Conservation (phyloP, 2,329 filamentous ascomycete genomes). For the Paecilomyces variotii region DNA sequence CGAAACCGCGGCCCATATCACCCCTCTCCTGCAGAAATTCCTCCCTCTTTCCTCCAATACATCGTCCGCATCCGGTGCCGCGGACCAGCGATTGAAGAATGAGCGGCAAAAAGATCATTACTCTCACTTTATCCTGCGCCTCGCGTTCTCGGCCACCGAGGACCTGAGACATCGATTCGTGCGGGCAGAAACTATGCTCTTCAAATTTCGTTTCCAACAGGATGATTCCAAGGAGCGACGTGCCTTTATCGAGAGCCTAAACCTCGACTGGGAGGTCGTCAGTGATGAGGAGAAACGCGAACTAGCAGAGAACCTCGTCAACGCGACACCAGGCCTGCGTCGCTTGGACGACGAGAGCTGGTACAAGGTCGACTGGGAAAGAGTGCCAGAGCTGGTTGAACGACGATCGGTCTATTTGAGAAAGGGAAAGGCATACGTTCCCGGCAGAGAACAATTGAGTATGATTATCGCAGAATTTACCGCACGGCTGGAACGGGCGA, state of each 20-base stretch:
- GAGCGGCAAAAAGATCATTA: constrained; percentile 96
- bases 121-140: constrained; percentile 89
- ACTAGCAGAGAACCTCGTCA: constrained; percentile 54
- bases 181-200: constrained; percentile 81
- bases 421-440: constrained; percentile 83
- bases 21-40: constrained; percentile 77
- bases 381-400: constrained; percentile 85
- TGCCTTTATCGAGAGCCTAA: constrained; percentile 67
- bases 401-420: constrained; percentile 66
- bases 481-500: constrained; percentile 64
- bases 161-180: constrained; percentile 81
- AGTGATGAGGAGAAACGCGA: constrained; percentile 69
- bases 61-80: constrained; percentile 46
- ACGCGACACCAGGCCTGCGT: constrained; percentile 44
- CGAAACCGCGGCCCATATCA: constrained; percentile 79
- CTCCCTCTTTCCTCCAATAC: constrained; percentile 71
- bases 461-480: constrained; percentile 88
- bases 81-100: constrained; percentile 47
- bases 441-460: constrained; percentile 73
- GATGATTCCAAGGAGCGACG: constrained; percentile 67
- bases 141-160: constrained; percentile 87
- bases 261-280: constrained; percentile 78
- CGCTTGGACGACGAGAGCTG: constrained; percentile 69
- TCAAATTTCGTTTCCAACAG: constrained; percentile 70
- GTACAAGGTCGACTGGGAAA: constrained; percentile 96